Percentiles rank a stretch among this genome's conserved stretches.
These are phyloP conservation scores for Leavenworthia alabamica DNA, from an alignment of 345 rosid genomes.

Conservation along the genomic window DNA sequence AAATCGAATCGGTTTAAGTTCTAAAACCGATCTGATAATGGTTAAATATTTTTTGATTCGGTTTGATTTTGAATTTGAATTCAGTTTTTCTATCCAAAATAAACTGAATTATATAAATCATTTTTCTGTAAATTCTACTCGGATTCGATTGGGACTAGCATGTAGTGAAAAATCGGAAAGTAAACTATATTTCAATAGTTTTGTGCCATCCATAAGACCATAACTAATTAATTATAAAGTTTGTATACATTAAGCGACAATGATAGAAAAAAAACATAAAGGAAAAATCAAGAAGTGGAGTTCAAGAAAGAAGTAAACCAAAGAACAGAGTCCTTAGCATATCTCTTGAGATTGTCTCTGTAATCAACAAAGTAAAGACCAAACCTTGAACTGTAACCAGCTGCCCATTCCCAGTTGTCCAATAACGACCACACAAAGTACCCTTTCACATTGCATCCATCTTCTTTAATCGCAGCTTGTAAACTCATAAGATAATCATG, in stretches of 20 bases:
- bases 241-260: neutral
- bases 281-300: conserved; percentile 29
- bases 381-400: conserved; percentile 81
- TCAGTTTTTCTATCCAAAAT: no score
- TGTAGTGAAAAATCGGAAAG: no score
- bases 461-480: conserved; percentile 77
- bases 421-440: conserved; percentile 84
- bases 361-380: conserved; percentile 91
- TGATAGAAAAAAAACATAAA: no score
- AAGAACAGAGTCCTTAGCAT: conserved; percentile 77
- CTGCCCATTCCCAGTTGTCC: conserved; percentile 97
- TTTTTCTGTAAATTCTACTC: no score
- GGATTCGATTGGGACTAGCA: no score
- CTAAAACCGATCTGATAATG: no score
- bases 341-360: conserved; percentile 72
- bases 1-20: no score
- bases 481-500: conserved; percentile 75
- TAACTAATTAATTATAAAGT: neutral
- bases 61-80: no score
- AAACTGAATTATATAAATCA: no score
- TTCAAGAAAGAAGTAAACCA: conserved; percentile 87
- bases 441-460: conserved; percentile 93
- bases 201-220: neutral
- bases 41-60: no score
- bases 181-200: neutral